phyloP scores from a whole-genome alignment of 208 protist species.

The Acanthamoeba royreba region DNA sequence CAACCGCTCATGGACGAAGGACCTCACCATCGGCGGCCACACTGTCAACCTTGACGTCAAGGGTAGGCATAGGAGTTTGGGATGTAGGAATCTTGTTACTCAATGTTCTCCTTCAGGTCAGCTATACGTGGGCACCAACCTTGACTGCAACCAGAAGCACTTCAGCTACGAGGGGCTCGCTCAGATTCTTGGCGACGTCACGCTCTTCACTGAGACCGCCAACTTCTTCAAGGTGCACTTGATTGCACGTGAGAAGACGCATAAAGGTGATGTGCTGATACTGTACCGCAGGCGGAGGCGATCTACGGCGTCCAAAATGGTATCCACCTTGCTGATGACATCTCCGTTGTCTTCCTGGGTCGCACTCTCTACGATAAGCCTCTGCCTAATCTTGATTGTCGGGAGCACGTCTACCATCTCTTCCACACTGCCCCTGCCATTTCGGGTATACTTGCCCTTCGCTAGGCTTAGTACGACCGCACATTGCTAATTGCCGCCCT shows the following conservation, averaged over 20 bases:
- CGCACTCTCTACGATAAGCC: constrained; percentile 36
- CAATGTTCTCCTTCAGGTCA: too few species aligned
- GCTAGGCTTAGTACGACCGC: too few species aligned
- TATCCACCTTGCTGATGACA: background rate
- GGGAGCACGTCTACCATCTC: constrained; percentile 53
- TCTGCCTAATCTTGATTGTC: constrained; percentile 50
- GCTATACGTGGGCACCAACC: constrained; percentile 63
- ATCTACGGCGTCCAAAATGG: constrained; percentile 49
- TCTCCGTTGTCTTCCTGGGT: constrained; percentile 50
- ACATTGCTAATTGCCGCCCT: too few species aligned
- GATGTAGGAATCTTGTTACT: too few species aligned
- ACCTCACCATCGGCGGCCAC: constrained; percentile 16
- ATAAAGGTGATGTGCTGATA: too few species aligned
- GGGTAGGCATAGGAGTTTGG: too few species aligned
- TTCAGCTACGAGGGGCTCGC: constrained; percentile 60
- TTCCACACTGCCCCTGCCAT: constrained; percentile 5
- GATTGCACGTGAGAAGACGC: background rate
- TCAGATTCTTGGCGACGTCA: constrained; percentile 3
- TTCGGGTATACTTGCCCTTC: background rate
- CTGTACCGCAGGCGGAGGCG: constrained; percentile 42
- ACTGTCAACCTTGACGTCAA: constrained; percentile 27
- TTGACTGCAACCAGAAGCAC: constrained; percentile 61
- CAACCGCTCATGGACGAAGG: constrained; percentile 32
- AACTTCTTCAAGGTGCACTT: background rate
- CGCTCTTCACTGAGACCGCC: constrained; percentile 36